phyloP scores from a whole-genome alignment of 2,329 filamentous ascomycete species.

The Chaetomium olivaceum region DNA sequence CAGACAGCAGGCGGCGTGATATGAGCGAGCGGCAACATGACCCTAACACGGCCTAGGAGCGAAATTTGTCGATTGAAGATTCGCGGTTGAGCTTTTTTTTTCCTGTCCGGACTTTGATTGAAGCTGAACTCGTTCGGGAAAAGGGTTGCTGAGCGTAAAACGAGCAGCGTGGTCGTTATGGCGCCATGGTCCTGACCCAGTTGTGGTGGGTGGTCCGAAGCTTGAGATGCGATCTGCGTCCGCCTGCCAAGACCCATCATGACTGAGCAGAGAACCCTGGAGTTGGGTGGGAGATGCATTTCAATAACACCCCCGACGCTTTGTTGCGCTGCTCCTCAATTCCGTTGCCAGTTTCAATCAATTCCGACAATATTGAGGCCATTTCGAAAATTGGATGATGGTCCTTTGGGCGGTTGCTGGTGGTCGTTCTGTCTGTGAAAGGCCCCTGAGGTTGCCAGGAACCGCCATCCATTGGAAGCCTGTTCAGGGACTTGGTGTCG shows the following conservation, averaged over 20 bases:
- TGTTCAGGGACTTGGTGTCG: constrained; percentile 10
- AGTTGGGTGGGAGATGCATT: not conserved
- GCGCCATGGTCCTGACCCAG: not conserved
- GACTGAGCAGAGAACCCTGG: not conserved
- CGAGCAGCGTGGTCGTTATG: not conserved
- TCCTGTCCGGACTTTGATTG: constrained; percentile 7
- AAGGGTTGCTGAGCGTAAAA: not conserved
- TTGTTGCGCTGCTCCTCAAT: not conserved
- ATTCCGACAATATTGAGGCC: not conserved
- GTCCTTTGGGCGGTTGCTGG: not conserved
- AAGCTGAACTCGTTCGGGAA: constrained; percentile 8
- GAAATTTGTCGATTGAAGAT: not conserved
- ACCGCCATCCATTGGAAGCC: constrained; percentile 2
- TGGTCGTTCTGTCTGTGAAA: not conserved
- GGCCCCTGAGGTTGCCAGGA: not conserved
- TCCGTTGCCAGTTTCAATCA: constrained; percentile 5
- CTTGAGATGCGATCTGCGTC: constrained; percentile 19
- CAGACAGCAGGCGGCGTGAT: not conserved
- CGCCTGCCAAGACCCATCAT: constrained; percentile 7
- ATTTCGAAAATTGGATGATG: not conserved
- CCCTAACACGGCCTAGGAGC: not conserved
- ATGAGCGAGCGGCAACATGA: not conserved
- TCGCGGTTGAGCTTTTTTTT: not conserved
- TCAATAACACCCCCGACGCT: not conserved
- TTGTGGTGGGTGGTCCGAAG: not conserved